Evolutionary conservation across 257 asterid genomes (phyloP).

Genomic region (Capsicum baccatum): DNA sequence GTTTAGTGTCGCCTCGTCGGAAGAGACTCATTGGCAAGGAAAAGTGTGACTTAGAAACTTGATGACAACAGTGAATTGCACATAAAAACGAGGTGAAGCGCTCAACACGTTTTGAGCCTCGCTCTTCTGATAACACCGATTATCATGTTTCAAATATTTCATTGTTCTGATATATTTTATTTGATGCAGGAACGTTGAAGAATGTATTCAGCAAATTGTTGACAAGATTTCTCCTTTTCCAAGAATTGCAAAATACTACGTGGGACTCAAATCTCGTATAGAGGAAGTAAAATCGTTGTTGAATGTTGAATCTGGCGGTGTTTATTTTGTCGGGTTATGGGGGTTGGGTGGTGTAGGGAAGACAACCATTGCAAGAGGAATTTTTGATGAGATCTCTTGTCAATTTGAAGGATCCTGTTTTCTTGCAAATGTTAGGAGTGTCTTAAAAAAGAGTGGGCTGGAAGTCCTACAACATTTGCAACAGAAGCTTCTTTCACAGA

Average conservation of each 20-base stretch:
- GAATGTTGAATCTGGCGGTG: background rate
- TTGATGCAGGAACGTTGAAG: background rate
- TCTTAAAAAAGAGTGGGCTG: background rate
- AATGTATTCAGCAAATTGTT: conserved; percentile 17
- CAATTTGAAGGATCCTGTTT: conserved; percentile 23
- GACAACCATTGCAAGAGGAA: conserved; percentile 18
- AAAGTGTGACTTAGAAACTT: too few relatives aligned
- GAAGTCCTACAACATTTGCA: background rate
- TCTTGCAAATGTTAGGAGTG: conserved; percentile 2
- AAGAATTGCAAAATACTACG: background rate
- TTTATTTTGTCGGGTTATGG: conserved; percentile 1
- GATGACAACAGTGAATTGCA: too few relatives aligned
- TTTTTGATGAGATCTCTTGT: background rate
- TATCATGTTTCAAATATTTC: background rate
- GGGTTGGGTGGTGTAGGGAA: conserved; percentile 29
- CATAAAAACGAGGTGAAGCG: too few relatives aligned
- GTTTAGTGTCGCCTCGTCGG: too few relatives aligned
- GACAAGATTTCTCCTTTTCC: background rate
- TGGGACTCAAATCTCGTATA: background rate
- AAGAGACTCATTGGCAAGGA: too few relatives aligned
- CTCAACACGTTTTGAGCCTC: too few relatives aligned
- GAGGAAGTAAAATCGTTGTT: background rate
- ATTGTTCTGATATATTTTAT: background rate
- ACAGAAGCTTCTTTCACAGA: background rate
- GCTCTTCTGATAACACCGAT: too few relatives aligned